Evolutionary conservation across 2,329 filamentous ascomycete genomes (phyloP), one percentile per base, ranked within the genome.

Genomic region (Sclerotinia glacialis): DNA sequence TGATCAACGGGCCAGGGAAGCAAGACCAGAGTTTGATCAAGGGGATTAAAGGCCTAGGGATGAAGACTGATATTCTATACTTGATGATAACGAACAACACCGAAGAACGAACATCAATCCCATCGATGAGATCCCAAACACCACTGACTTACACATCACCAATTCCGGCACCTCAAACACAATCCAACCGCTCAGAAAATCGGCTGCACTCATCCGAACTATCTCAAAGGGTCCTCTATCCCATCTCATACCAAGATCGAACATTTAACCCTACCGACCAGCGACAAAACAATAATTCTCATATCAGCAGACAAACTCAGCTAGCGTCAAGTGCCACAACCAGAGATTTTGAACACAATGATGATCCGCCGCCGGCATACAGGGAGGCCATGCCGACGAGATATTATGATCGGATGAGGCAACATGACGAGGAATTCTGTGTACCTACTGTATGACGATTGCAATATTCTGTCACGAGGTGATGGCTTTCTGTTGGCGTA

Each of bases 1-100:
- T 67, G 50, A 42, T 54, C 11, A 54, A 44, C 56, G 65, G 59
- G 50, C 40, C 65, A 11, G 59, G 23, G 4, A 55, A 56, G 12
- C n/a, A 64, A 55, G 14, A 67, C 34, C 58, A 67, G n/a, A 49
- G 59, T 46, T n/a, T 67, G 3, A 67, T 55, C 11, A 67, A 55
- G 18, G 49, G 47, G 5, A 26, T 64, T 4, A 64, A 16, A 49
- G 52, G 52, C 9, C 6, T 56, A 28, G 60, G 61, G 11, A 67
- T 67, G 60, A 52, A 67, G 21, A 65, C 46, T 18, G 50, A 64
- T 50, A 44, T 64, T 18, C 26, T 67, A 14, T 64, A 67, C 18
- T 44, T 67, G n/a, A 64, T 67, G 52, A 67, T 67, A 9, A 40
- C 61, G 12, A 56, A 67, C 7, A 58, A 64, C 11, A 42, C 26